These are phyloP conservation scores for Coriaria nepalensis DNA, from an alignment of 306 rosid genomes.

Conservation along the genomic window DNA sequence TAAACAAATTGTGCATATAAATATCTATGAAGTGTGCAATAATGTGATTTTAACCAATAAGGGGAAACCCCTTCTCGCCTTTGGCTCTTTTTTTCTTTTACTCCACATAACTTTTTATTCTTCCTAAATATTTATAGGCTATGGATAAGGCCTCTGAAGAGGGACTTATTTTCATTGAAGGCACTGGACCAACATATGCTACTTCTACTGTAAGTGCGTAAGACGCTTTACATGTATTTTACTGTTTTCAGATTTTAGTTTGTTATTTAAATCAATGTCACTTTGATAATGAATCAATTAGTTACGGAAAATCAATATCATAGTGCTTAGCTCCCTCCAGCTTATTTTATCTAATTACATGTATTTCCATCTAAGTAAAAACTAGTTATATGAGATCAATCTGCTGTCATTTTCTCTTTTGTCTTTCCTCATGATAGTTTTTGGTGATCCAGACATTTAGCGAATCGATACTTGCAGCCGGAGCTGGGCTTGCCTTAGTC, in stretches of 20 bases:
- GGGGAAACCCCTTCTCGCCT: slow-evolving; percentile 5
- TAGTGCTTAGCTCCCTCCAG: too few species aligned
- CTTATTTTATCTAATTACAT: too few species aligned
- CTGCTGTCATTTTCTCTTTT: too few species aligned
- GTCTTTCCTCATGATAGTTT: too few species aligned
- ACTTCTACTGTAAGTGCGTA: slow-evolving; percentile 55
- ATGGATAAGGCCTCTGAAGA: slow-evolving; percentile 66
- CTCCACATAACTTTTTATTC: slow-evolving; percentile 7
- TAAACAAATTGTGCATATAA: too few species aligned
- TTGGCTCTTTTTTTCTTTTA: not conserved
- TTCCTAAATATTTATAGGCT: slow-evolving; percentile 29
- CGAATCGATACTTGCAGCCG: slow-evolving; percentile 76
- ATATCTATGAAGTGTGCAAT: too few species aligned
- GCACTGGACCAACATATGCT: slow-evolving; percentile 93
- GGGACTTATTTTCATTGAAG: slow-evolving; percentile 60
- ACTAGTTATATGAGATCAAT: too few species aligned
- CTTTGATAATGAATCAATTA: too few species aligned
- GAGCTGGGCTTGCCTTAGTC: slow-evolving; percentile 76
- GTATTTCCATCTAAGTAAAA: too few species aligned
- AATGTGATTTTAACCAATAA: too few species aligned
- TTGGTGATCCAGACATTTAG: slow-evolving; percentile 64
- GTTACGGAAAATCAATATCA: too few species aligned
- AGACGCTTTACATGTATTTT: slow-evolving; percentile 6
- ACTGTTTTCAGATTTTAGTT: slow-evolving; percentile 8
- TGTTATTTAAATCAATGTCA: not conserved